A percentile compares a stretch with the other conserved stretches of the same genome.
These are phyloP conservation scores for Cubamyces lactineus DNA, from an alignment of 768 basidiomycete species.

Conservation along the genomic window DNA sequence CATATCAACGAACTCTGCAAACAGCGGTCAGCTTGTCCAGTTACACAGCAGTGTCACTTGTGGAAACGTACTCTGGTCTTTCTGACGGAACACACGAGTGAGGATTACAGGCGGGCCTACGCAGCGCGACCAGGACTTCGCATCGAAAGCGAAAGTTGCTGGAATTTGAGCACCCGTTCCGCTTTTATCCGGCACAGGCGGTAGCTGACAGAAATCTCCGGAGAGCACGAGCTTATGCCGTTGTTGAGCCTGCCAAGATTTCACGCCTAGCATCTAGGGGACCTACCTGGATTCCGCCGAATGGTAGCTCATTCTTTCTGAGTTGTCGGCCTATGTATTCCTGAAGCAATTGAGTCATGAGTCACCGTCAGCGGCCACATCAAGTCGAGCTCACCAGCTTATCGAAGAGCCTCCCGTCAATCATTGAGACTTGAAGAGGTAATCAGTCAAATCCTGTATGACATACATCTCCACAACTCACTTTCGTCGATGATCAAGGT, in stretches of 20 bases:
- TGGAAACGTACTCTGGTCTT: constrained; percentile 61
- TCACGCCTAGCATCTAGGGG: fast-evolving
- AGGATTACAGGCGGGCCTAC: constrained; percentile 59
- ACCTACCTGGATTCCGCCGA: constrained; percentile 83
- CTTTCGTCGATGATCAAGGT: constrained; percentile 88
- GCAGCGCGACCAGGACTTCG: constrained; percentile 69
- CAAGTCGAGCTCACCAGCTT: constrained; percentile 57
- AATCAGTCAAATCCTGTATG: not conserved
- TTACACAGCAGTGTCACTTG: not conserved
- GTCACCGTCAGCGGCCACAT: not conserved
- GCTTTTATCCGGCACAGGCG: constrained; percentile 66
- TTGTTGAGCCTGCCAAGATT: constrained; percentile 7
- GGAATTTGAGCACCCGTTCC: constrained; percentile 46
- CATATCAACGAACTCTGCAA: constrained; percentile 71
- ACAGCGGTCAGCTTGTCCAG: not conserved
- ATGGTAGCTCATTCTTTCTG: constrained; percentile 57
- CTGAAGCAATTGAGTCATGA: constrained; percentile 35
- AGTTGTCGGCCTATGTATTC: constrained; percentile 64
- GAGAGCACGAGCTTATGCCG: constrained; percentile 70
- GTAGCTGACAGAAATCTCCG: constrained; percentile 91
- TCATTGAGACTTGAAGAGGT: constrained; percentile 75
- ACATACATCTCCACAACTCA: constrained; percentile 32
- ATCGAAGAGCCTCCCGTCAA: constrained; percentile 80
- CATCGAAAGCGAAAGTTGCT: constrained; percentile 80
- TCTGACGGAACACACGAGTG: constrained; percentile 85